Conservation (phyloP, 2,329 filamentous ascomycete species). For the Zasmidium cellare region DNA sequence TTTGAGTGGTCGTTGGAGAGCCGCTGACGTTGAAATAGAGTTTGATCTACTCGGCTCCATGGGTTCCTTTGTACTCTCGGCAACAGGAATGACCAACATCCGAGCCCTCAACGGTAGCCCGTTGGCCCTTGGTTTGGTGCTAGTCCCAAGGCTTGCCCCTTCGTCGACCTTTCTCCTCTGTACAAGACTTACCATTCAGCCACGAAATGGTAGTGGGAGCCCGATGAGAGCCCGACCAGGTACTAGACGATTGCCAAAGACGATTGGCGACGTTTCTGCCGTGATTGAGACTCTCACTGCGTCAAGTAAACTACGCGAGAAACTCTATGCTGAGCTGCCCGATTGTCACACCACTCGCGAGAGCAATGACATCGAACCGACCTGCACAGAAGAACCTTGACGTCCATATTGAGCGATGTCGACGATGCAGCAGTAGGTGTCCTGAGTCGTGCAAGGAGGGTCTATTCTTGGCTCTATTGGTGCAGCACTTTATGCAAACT, state of each 20-base stretch:
- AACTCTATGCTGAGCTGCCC: not conserved
- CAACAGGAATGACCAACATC: not conserved
- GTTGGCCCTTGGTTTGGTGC: not conserved
- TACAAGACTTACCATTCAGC: not conserved
- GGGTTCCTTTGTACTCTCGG: not conserved
- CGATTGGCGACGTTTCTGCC: not conserved
- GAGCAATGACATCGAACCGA: not conserved
- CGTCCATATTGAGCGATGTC: not conserved
- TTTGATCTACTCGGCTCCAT: not conserved
- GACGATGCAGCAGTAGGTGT: not conserved
- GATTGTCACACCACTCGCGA: not conserved
- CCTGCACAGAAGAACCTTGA: not conserved
- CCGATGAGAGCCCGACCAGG: not conserved
- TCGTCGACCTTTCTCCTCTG: no score
- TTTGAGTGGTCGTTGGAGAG: not conserved
- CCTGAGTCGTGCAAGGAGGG: not conserved
- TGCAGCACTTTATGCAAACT: not conserved
- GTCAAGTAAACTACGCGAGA: not conserved
- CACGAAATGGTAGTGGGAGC: not conserved
- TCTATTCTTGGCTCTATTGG: not conserved
- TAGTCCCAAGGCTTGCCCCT: no score
- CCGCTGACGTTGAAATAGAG: constrained; percentile 7
- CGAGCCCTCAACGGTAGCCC: not conserved
- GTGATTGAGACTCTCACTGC: not conserved
- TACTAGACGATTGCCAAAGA: not conserved